These are phyloP conservation scores for Peronospora farinosa DNA, from an alignment of 352 stramenopile genomes.

Conservation along the genomic window DNA sequence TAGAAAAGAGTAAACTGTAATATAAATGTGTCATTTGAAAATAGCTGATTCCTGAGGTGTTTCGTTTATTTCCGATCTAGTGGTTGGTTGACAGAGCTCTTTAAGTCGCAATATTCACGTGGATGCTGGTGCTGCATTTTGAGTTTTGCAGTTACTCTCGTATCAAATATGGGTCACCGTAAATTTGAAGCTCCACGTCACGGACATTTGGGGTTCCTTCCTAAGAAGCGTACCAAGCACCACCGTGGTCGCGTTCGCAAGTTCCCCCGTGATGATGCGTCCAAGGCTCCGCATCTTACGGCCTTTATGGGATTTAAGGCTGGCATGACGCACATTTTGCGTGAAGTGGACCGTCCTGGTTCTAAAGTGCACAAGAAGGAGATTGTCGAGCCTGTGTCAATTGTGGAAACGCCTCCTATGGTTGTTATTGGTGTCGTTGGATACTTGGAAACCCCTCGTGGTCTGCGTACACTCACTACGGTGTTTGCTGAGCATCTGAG, in stretches of 20 bases:
- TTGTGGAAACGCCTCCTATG: constrained; percentile 99
- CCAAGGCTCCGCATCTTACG: constrained; percentile 96
- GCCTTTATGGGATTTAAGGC: constrained; percentile 99
- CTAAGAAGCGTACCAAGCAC: constrained; percentile 99
- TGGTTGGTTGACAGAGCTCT: constrained; percentile 24
- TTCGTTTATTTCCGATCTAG: constrained; percentile 25
- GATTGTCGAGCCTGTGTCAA: constrained; percentile 98
- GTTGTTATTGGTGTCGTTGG: constrained; percentile 98
- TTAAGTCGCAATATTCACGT: background rate
- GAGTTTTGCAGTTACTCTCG: constrained; percentile 83
- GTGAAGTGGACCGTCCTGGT: constrained; percentile 97
- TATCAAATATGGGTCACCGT: constrained; percentile 92
- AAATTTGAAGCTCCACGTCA: constrained; percentile 97
- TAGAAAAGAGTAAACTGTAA: background rate
- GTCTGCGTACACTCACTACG: constrained; percentile 97
- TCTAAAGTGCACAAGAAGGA: constrained; percentile 99
- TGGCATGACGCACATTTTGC: constrained; percentile 99
- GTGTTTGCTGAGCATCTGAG: constrained; percentile 99
- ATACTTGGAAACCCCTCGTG: constrained; percentile 99
- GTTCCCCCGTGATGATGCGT: constrained; percentile 97
- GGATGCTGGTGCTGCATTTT: constrained; percentile 34
- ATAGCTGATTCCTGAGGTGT: too few species aligned
- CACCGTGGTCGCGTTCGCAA: constrained; percentile 97
- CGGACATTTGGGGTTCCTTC: constrained; percentile 98
- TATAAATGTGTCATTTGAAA: too few species aligned